These are phyloP conservation scores for Paspalum vaginatum DNA, from an alignment of 176 grass and related monocot species.

Conservation along the genomic window DNA sequence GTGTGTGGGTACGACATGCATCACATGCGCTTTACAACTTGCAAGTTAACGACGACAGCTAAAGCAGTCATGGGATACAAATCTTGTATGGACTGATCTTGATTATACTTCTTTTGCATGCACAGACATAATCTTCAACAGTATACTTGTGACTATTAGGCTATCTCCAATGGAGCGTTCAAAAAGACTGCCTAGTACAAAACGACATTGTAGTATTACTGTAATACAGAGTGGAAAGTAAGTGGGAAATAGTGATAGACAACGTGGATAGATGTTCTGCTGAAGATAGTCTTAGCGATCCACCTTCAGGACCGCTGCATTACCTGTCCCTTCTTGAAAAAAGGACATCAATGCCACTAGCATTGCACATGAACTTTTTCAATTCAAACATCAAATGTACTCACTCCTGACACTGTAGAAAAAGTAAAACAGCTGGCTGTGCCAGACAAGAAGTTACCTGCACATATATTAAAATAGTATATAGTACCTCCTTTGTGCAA, in stretches of 20 bases:
- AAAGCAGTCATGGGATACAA: slow-evolving; percentile 28
- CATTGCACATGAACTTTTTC: slow-evolving; percentile 15
- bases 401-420: not conserved
- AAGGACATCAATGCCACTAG: not conserved
- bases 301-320: not conserved
- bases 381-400: slow-evolving; percentile 6
- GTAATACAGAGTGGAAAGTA: too few species aligned
- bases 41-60: slow-evolving; percentile 19
- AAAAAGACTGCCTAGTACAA: too few species aligned
- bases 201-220: too few species aligned
- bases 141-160: slow-evolving; percentile 43
- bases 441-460: not conserved
- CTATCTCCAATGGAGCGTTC: too few species aligned
- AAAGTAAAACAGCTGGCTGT: not conserved
- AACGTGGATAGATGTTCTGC: too few species aligned
- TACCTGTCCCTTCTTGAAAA: slow-evolving; percentile 23
- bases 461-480: not conserved
- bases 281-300: not conserved
- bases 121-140: slow-evolving; percentile 35
- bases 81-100: slow-evolving; percentile 21
- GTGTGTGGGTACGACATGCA: not conserved
- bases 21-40: slow-evolving; percentile 22
- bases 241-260: too few species aligned
- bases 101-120: slow-evolving; percentile 5
- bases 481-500: not conserved